These are phyloP conservation scores for Lipomyces yamanashiensis DNA, from an alignment of 805 yeast species.

Conservation along the genomic window DNA sequence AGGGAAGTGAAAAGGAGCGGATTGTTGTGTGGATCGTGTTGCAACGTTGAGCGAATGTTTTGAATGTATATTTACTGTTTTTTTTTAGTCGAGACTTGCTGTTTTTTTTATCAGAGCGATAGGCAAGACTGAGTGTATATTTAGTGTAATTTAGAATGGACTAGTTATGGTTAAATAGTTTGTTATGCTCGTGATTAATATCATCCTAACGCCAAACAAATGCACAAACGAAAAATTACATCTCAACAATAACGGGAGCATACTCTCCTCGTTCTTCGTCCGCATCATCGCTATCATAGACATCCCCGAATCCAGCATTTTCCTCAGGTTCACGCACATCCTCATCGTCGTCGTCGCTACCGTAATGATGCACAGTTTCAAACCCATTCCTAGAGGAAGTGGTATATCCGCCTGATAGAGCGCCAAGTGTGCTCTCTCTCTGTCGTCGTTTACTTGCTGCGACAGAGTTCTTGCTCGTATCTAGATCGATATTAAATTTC, in stretches of 20 bases:
- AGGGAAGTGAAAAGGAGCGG: constrained; percentile 35
- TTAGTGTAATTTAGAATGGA: constrained; percentile 8
- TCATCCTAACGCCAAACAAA: not conserved
- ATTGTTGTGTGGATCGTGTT: constrained; percentile 35
- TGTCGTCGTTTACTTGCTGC: constrained; percentile 14
- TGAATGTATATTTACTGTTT: not conserved
- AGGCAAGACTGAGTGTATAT: constrained; percentile 3
- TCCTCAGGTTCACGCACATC: not conserved
- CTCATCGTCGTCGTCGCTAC: constrained; percentile 35
- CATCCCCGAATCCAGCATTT: constrained; percentile 1
- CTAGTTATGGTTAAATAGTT: not conserved
- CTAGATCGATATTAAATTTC: constrained; percentile 25
- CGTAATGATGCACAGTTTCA: constrained; percentile 40
- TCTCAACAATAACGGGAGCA: constrained; percentile 38
- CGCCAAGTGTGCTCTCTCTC: constrained; percentile 6
- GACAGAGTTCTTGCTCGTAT: not conserved
- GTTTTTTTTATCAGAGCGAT: not conserved
- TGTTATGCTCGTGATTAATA: not conserved
- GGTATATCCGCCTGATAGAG: constrained; percentile 11
- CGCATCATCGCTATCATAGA: constrained; percentile 32
- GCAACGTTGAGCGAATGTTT: constrained; percentile 21
- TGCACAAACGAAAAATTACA: constrained; percentile 10
- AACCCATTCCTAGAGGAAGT: constrained; percentile 29
- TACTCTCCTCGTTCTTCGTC: constrained; percentile 38
- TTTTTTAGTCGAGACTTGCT: not conserved